phyloP scores from a whole-genome alignment of 495 filamentous ascomycete genomes.

The Podospora pseudocomata region DNA sequence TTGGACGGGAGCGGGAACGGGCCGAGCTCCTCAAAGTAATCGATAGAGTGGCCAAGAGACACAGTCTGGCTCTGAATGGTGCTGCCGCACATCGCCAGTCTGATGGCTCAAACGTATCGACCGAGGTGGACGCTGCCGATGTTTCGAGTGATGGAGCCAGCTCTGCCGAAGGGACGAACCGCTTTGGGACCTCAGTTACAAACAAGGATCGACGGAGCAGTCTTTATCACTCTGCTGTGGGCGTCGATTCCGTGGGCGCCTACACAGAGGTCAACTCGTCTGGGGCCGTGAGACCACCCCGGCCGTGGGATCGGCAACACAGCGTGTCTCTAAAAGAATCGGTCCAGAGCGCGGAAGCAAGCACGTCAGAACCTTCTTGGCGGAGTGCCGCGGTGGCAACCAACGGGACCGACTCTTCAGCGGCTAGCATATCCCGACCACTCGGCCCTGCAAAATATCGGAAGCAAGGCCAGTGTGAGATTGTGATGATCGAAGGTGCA shows the following conservation, averaged over 20 bases:
- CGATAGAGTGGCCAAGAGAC: slow-evolving; percentile 62
- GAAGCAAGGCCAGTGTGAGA: slow-evolving; percentile 66
- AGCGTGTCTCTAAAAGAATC: slow-evolving; percentile 35
- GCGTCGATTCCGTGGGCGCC: slow-evolving; percentile 22
- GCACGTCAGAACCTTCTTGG: slow-evolving; percentile 30
- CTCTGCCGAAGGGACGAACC: slow-evolving; percentile 43
- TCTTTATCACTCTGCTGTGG: slow-evolving; percentile 31
- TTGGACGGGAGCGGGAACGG: slow-evolving; percentile 71
- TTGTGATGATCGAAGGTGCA: slow-evolving; percentile 70
- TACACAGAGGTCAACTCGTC: slow-evolving; percentile 19
- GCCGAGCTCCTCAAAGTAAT: slow-evolving; percentile 66
- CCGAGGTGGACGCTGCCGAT: slow-evolving; percentile 53
- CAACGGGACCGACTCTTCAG: slow-evolving; percentile 28
- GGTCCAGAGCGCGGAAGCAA: slow-evolving; percentile 31
- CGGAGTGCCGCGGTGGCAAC: slow-evolving; percentile 24
- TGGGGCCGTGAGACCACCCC: slow-evolving; percentile 23
- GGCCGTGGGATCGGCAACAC: slow-evolving; percentile 38
- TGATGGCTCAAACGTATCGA: slow-evolving; percentile 53
- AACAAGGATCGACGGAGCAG: slow-evolving; percentile 49
- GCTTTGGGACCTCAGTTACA: slow-evolving; percentile 33
- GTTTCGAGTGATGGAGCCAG: slow-evolving; percentile 48
- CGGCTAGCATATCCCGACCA: slow-evolving; percentile 40
- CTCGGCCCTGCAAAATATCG: slow-evolving; percentile 56
- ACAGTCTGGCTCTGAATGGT: slow-evolving; percentile 47
- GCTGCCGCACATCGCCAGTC: slow-evolving; percentile 45